phyloP scores from a whole-genome alignment of 306 rosid genomes.

The Cucumis cinereus region DNA sequence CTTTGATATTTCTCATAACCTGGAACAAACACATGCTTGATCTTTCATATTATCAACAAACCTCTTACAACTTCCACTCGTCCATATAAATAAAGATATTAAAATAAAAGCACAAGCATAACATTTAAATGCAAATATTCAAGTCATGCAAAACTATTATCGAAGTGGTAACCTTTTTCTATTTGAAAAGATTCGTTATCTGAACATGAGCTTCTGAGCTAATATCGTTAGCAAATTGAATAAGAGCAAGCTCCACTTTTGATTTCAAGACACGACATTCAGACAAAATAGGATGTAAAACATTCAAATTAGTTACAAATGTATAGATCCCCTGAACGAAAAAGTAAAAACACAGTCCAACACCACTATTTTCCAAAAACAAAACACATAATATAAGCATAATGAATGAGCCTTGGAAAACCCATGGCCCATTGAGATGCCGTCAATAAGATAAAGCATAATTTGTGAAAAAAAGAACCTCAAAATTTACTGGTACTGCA shows the following conservation, averaged over 20 bases:
- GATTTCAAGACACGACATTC: conserved; percentile 88
- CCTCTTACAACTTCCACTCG: too few species aligned
- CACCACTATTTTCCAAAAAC: background rate
- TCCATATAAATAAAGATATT: too few species aligned
- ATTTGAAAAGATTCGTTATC: conserved; percentile 25
- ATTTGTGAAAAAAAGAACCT: conserved; percentile 28
- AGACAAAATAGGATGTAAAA: conserved; percentile 74
- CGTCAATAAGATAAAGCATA: background rate
- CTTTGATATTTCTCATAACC: too few species aligned
- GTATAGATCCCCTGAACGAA: conserved; percentile 43
- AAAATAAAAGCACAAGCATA: conserved; percentile 16
- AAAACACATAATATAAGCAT: background rate
- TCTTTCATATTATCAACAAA: too few species aligned
- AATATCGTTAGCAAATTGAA: conserved; percentile 84
- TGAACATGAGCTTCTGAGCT: conserved; percentile 91
- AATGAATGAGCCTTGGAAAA: background rate
- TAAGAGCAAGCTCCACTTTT: conserved; percentile 59
- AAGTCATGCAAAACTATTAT: background rate
- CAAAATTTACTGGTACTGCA: conserved; percentile 59
- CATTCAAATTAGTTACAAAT: conserved; percentile 51
- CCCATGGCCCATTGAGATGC: background rate
- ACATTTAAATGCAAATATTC: background rate
- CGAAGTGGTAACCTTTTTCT: background rate
- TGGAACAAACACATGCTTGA: too few species aligned
- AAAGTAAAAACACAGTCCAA: background rate